Evolutionary conservation across 768 basidiomycete species (phyloP), one percentile per base, ranked within the genome.

Genomic region (Mycena polygramma): DNA sequence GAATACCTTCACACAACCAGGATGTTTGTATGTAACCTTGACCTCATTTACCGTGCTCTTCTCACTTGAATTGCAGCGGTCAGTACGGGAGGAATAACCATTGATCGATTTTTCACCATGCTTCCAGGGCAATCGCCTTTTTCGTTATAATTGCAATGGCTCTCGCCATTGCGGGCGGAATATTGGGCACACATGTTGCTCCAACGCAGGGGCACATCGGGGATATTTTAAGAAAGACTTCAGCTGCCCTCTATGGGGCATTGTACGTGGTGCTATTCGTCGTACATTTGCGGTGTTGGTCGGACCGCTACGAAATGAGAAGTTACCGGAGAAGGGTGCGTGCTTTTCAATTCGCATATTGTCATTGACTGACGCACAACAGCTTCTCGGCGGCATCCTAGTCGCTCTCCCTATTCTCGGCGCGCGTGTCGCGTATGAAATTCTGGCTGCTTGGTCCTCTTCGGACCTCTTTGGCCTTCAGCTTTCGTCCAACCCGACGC

Each of bases 381-480:
- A 92, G 92, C 82, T 93, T 17, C 84, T 93, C 48, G 71, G 75
- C 36, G 90, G 89, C 35, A 79, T 91, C 53, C 81, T 88, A 24
- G 35, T 80, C 55, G 89, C 88, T 11, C 80, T 92, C 17, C 90
- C 90, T 7, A 88, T 91, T 79, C 81, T 93, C 39, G 87, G 86
- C 20, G 85, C 88, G 41, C 85, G 86, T 63, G 83, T 86, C 66
- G 81, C 83, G n/a, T 92, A 92, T 74, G 83, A 85, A 52, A 79
- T 92, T 43, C 83, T 92, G 49, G 83, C 87, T 35, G 86, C 86
- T 8, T 92, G 87, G 81, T 89, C 90, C 24, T 81, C 90, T 19
- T 81, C 84, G 15, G 84, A 85, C 69, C 74, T 83, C 55, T 82
- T 85, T 57, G 86, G 84, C 62, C 55, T 68, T 36, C 52, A 79